phyloP scores from a whole-genome alignment of 371 early-diverging fungal species.

The Saksenaea oblongispora region DNA sequence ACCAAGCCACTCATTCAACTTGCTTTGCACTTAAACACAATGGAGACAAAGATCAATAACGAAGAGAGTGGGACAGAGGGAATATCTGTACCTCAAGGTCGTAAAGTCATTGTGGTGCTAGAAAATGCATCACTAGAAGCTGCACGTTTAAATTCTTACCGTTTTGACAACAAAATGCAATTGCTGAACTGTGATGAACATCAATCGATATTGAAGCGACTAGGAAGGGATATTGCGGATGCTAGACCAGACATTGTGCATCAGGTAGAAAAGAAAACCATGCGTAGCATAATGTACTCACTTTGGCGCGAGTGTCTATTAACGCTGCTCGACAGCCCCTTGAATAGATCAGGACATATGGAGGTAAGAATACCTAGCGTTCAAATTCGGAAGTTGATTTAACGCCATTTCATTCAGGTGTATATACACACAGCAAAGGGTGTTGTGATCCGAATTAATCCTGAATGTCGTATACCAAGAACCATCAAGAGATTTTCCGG shows the following conservation, averaged over 20 bases:
- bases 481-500: constrained; percentile 98
- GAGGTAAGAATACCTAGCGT: constrained; percentile 60
- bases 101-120: constrained; percentile 87
- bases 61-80: not conserved
- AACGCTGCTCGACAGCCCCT: constrained; percentile 95
- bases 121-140: constrained; percentile 92
- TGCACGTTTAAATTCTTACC: constrained; percentile 80
- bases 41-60: not conserved
- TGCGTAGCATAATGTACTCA: not conserved
- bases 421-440: constrained; percentile 94
- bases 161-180: constrained; percentile 82
- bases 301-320: constrained; percentile 78
- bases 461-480: constrained; percentile 96
- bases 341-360: constrained; percentile 95
- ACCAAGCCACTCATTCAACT: not conserved
- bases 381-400: not conserved
- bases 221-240: constrained; percentile 81
- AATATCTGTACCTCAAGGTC: not conserved
- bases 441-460: constrained; percentile 96
- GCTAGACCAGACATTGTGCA: constrained; percentile 97
- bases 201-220: constrained; percentile 81
- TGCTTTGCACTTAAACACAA: not conserved
- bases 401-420: constrained; percentile 52
- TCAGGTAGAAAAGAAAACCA: constrained; percentile 60
- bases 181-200: constrained; percentile 97